Evolutionary conservation across 1,284 basidiomycete species (phyloP).

Genomic region (Nidula niveotomentosa): DNA sequence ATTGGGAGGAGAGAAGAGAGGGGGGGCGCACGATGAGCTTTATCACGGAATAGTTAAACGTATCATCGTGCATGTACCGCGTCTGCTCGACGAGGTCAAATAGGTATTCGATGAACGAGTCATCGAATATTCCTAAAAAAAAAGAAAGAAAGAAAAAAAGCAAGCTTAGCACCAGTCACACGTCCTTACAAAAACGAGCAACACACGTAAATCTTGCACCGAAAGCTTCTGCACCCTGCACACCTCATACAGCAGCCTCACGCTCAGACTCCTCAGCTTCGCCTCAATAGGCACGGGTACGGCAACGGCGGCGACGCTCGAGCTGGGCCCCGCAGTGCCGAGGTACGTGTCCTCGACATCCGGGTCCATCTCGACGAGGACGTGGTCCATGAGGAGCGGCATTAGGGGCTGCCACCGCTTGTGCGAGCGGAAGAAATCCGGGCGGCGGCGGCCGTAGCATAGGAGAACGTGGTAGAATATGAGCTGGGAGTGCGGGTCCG

Average conservation of each 20-base stretch:
- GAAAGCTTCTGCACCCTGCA: constrained; percentile 87
- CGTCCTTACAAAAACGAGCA: not conserved
- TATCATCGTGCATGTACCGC: constrained; percentile 84
- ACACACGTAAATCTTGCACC: constrained; percentile 72
- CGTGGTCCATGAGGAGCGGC: constrained; percentile 80
- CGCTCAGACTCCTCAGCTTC: constrained; percentile 70
- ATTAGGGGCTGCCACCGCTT: constrained; percentile 84
- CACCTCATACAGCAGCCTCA: constrained; percentile 86
- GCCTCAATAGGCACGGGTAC: constrained; percentile 74
- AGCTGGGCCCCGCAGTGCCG: constrained; percentile 34
- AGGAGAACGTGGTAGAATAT: constrained; percentile 82
- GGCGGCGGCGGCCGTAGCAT: constrained; percentile 69
- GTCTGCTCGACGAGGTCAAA: constrained; percentile 96
- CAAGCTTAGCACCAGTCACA: too few species aligned
- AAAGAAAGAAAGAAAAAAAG: too few species aligned
- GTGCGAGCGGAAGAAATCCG: constrained; percentile 73
- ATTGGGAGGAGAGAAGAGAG: not conserved
- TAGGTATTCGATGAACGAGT: constrained; percentile 85
- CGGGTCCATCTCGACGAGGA: constrained; percentile 68
- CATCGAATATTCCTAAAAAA: constrained; percentile 70
- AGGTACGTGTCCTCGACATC: constrained; percentile 63
- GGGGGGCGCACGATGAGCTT: constrained; percentile 76
- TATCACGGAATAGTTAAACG: constrained; percentile 92
- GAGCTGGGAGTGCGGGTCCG: constrained; percentile 85
- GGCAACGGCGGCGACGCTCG: constrained; percentile 32